Evolutionary conservation across 1,284 basidiomycete genomes (phyloP), one percentile per base, ranked within the genome.

Genomic region (Ganoderma meredithae): DNA sequence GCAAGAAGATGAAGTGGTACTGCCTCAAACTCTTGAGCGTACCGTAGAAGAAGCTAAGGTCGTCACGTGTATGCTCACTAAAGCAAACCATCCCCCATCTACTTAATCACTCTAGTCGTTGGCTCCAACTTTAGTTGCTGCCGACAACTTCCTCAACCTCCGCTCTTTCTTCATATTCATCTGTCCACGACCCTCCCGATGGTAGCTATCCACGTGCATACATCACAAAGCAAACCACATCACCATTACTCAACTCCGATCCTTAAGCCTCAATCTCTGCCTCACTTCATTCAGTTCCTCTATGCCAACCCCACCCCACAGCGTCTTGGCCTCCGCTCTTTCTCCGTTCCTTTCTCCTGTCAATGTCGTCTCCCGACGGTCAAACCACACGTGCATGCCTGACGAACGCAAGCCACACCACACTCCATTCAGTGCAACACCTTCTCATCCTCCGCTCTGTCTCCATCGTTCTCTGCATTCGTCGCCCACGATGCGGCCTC

Each of bases 371-470:
- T 36, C 22, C 60, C 22, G 60, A 31, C 44, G 7, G 43, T 15
- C 41, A 19, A 31, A 62, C 43, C 15, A 31, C 25, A 47, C 27
- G 15, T 47, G 19, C 22, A 49, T 41, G 17, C 22, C 25, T 27
- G 27, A 17, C 41, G 22, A 49, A 49, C 25, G 52, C 52, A 13
- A 40, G 22, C 56, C 22, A 59, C 33, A 39, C 12, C 56, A 9
- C 47, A 3, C n/a, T 40, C 17, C 31, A 59, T n/a, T 40, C 56
- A n/a, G 2, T 22, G 36, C n/a, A 9, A 1, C 39, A 13, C 22
- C 59, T 44, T 60, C 59, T 44, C 40, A n/a, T 31, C 59, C n/a
- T 39, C 59, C n/a, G n/a, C 25, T 25, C 40, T n/a, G n/a, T 39
- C 59, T 39, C 33, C 53, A 9, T 56, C 39, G n/a, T 33, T 15